Evolutionary conservation across 352 stramenopile species (phyloP), one percentile per base, ranked within the genome.

Genomic region (Phytophthora pisi): DNA sequence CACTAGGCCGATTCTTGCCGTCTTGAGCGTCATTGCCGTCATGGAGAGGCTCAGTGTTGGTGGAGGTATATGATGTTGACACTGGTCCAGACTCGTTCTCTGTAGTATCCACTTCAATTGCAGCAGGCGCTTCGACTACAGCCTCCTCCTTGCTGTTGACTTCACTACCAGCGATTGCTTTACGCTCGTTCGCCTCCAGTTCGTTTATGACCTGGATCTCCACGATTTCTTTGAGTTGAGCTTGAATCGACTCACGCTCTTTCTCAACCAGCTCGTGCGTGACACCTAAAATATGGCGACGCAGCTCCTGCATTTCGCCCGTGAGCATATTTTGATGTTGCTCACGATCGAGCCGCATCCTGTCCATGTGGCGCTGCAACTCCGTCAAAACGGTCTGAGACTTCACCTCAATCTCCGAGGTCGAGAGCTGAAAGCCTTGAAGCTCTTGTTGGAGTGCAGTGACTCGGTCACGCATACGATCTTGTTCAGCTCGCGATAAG

Each of bases 291-390:
- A 90, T 77, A n/a, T 86, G 77, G 3, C 59, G 56, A 23, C 82
- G 78, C 38, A 92, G 53, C 34, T 81, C 66, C 69, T 82, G 74
- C 82, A 92, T 92, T 61, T 92, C 82, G n/a, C 62, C 74, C 9
- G 79, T 55, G 62, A 92, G 81, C 61, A 81, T 78, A n/a, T 81
- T 43, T 51, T 90, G 81, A 60, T 92, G 80, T 43, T 68, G 74
- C 62, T 84, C 71, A 23, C 84, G 79, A 60, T 89, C 75, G 5
- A 57, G 28, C 34, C 75, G 73, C 75, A 90, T 88, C 20, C 67
- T 75, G 34, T 70, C 56, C 51, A 90, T 70, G 45, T 89, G 71
- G 4, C 57, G 43, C 5, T 74, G 68, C 59, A 91, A 60, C 24
- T 90, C 81, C 2, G 78, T 65, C 36, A 91, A 78, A 49, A 86